phyloP scores from a whole-genome alignment of 1,139 yeast species.

The Debaryomyces singareniensis region DNA sequence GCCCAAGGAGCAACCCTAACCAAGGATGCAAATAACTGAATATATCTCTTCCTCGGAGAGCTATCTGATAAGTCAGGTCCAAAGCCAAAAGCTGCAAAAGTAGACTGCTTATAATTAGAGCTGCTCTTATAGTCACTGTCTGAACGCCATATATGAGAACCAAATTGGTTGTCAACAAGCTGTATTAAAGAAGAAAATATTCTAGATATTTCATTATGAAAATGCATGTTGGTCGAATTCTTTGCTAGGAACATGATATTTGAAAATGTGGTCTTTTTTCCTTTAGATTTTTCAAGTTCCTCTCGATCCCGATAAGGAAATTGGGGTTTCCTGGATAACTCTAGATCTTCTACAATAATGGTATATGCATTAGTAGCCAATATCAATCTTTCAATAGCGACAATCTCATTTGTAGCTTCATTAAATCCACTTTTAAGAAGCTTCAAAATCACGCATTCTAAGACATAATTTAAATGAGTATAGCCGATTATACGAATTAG shows the following conservation, averaged over 20 bases:
- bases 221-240: constrained; percentile 40
- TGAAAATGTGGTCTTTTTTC: constrained; percentile 4
- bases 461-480: constrained; percentile 68
- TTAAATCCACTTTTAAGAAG: constrained; percentile 50
- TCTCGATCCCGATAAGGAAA: constrained; percentile 59
- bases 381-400: constrained; percentile 65
- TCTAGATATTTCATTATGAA: constrained; percentile 74
- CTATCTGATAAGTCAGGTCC: constrained; percentile 38
- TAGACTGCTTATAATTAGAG: constrained; percentile 14
- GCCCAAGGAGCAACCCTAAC: constrained; percentile 71
- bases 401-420: constrained; percentile 51
- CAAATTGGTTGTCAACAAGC: constrained; percentile 57
- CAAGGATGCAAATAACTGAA: constrained; percentile 64
- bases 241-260: constrained; percentile 32
- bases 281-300: background rate
- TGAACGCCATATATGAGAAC: constrained; percentile 28
- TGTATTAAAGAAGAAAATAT: constrained; percentile 52
- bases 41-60: constrained; percentile 29
- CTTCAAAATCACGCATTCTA: constrained; percentile 71
- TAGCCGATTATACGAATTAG: constrained; percentile 71
- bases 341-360: constrained; percentile 57
- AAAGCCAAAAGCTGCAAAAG: constrained; percentile 47
- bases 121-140: constrained; percentile 4
- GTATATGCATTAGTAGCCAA: constrained; percentile 69
- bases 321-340: constrained; percentile 53